Conservation (phyloP, 2,329 filamentous ascomycete species). For the Paradendryphiella salina region DNA sequence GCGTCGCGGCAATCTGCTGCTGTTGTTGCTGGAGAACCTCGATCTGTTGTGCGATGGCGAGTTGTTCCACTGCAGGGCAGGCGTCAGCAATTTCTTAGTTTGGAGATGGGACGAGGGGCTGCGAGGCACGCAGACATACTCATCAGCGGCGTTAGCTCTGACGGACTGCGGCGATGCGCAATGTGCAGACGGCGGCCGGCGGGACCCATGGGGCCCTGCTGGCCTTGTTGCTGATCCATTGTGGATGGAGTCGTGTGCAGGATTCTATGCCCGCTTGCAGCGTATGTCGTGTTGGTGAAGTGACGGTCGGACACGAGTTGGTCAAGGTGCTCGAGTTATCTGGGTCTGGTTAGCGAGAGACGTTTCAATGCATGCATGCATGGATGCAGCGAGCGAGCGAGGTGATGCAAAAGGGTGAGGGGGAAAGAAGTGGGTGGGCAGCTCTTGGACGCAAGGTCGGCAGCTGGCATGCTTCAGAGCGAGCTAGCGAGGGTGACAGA, state of each 20-base stretch:
- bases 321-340: conserved; percentile 31
- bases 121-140: conserved; percentile 67
- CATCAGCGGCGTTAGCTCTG: conserved; percentile 95
- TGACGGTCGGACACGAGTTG: conserved; percentile 31
- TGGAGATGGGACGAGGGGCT: not conserved
- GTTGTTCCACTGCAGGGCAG: conserved; percentile 77
- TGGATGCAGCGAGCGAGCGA: not conserved
- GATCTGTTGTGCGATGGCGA: conserved; percentile 97
- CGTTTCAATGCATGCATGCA: not conserved
- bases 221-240: conserved; percentile 58
- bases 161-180: conserved; percentile 93
- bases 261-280: conserved; percentile 31
- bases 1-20: conserved; percentile 93
- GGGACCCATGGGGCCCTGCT: conserved; percentile 65
- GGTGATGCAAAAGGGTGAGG: conserved; percentile 1
- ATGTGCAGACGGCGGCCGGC: conserved; percentile 91
- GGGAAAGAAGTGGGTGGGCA: conserved; percentile 10
- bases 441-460: conserved; percentile 25
- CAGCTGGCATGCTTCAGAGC: conserved; percentile 24
- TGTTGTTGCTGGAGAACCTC: conserved; percentile 97
- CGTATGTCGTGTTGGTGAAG: conserved; percentile 28
- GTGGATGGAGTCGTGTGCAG: conserved; percentile 28
- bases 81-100: conserved; percentile 28
- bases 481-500: conserved; percentile 28
- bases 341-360: conserved; percentile 27